Evolutionary conservation across 331 rosid species (phyloP), one percentile per base, ranked within the genome.

Genomic region (Malus hybrid): DNA sequence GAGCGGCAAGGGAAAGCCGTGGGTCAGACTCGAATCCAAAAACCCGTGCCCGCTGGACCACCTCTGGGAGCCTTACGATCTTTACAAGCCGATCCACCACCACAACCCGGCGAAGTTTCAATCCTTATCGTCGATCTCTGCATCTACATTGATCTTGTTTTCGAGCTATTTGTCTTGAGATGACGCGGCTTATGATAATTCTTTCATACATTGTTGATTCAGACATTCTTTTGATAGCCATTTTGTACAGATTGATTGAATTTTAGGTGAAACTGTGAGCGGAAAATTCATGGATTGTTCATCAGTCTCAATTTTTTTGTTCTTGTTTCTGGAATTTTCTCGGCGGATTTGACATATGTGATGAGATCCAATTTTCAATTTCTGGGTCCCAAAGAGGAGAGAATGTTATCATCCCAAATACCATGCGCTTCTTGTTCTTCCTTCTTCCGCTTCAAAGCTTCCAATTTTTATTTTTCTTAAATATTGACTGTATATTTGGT

Each of bases 1-100:
- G 98, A 91, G 97, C 36, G 98, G 98, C 3, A 93, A 93, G 46
- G 98, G 98, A 42, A 93, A 93, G 73, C 97, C 97, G 0, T 93
- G 98, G 98, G 98, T 86, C 3, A 85, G 98, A 73, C 88, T 93
- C 3, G 98, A 93, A 12, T 81, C 75, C 4, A 81, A 83, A 29
- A 81, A 86, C 6, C 87, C 97, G 15, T 93, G 98, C 67, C 90
- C 89, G 0, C 66, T 93, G 36, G 98, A 93, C 73, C 71, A 81
- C 5, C 89, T 93, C 5, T 93, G 98, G 98, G 88, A 88, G 83
- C 98, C 98, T 20, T 93, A 91, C 75, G 97, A 93, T 88, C 89
- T 93, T 0, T 89, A 78, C 70, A 88, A 71, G 82, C 82, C 73
- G 6, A 48, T 20, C 2, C 68, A 55, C 10, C 66, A 34, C 19